Evolutionary conservation across 768 basidiomycete species (phyloP), one percentile per base, ranked within the genome.

Genomic region (Lepiota brunneoincarnata): DNA sequence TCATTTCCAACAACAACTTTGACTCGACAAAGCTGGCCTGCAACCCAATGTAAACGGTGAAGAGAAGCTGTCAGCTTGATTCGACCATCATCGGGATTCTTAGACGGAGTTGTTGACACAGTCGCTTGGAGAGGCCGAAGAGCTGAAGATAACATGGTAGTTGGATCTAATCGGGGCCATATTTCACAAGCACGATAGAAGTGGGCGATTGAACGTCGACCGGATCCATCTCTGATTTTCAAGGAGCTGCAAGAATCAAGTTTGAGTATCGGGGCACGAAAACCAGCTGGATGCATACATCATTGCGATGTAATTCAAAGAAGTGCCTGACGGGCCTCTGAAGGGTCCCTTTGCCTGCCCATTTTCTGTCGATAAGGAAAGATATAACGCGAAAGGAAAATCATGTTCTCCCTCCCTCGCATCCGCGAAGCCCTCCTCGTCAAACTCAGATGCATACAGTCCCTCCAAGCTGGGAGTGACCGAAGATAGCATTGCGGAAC

Each of bases 111-210:
- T 62, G 78, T 82, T 9, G 80, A 76, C 1, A 74, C 75, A 12
- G 78, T 77, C 24, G 81, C 80, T 57, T 79, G 77, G 12, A 93
- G 66, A 2, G 87, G 84, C 36, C 79, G 74, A 12, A 77, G 69
- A 2, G 83, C 77, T 2, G 87, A 77, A 2, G 82, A 76, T 15
- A 97, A 79, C 18, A 85, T 74, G 3, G 72, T 52, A 17, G 77
- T 69, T 3, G 87, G 81, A 54, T 90, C 78, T 17, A 93, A 68
- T 42, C 81, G 81, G 1, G 93, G 92, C 82, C 86, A 92, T 24
- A 95, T 73, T 49, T 85, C 82, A 67, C 91, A 86, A 42, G 84
- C 73, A 7, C 93, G 83, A 67, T 94, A 96, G 67, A 95, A 93
- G 69, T 97, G 93, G 3, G 93, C 87, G 31, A 95, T 86, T 2